Percentiles rank a stretch among this genome's conserved stretches.
phyloP scores from a whole-genome alignment of 2,329 filamentous ascomycete genomes.

The Fusarium humuli region DNA sequence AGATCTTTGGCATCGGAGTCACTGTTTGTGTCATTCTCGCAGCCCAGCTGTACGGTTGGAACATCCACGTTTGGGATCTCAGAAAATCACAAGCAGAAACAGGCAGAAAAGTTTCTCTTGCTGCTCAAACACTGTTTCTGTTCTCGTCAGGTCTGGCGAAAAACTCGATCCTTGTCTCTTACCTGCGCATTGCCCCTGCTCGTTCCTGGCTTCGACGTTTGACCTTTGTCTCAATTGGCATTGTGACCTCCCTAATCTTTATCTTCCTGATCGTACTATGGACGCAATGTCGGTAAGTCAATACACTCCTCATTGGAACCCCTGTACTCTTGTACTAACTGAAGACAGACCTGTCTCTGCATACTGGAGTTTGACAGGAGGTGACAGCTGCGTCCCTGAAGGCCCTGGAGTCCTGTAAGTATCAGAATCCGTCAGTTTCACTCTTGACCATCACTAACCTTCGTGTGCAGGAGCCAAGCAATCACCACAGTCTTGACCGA shows the following conservation, averaged over 20 bases:
- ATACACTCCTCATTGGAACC: background rate
- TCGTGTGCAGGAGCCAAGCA: slow-evolving; percentile 46
- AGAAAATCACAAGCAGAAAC: slow-evolving; percentile 42
- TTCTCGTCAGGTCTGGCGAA: slow-evolving; percentile 55
- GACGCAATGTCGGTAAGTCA: slow-evolving; percentile 52
- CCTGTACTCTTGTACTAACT: background rate
- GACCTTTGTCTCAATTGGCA: slow-evolving; percentile 46
- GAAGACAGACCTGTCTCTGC: slow-evolving; percentile 32
- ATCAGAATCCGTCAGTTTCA: rapidly evolving
- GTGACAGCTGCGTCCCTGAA: slow-evolving; percentile 49
- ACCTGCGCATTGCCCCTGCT: slow-evolving; percentile 54
- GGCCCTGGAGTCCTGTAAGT: slow-evolving; percentile 44
- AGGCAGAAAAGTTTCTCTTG: slow-evolving; percentile 54
- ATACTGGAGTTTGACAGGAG: slow-evolving; percentile 43
- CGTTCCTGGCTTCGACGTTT: slow-evolving; percentile 50
- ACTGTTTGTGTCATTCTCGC: slow-evolving; percentile 53
- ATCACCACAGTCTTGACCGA: slow-evolving; percentile 51
- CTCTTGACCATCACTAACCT: background rate
- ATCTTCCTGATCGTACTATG: slow-evolving; percentile 52
- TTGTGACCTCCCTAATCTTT: slow-evolving; percentile 47
- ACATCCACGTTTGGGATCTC: slow-evolving; percentile 55
- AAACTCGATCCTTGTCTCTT: slow-evolving; percentile 55
- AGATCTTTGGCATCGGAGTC: slow-evolving; percentile 52
- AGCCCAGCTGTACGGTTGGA: slow-evolving; percentile 53
- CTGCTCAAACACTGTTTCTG: slow-evolving; percentile 55